phyloP scores from a whole-genome alignment of 192 early-diverging fungal genomes.

The Endogone sp. region DNA sequence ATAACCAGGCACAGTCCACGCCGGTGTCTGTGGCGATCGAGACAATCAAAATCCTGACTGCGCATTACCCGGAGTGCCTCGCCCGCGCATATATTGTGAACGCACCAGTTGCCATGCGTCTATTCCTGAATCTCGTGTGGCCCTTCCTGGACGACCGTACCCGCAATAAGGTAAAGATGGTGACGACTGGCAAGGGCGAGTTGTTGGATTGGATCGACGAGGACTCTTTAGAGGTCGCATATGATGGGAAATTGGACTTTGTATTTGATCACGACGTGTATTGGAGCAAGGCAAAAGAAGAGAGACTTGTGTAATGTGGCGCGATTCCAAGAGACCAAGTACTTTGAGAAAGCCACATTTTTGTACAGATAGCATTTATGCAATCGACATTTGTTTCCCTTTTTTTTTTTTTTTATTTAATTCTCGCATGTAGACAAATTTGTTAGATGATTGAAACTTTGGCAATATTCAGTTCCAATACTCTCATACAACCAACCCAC shows the following conservation, averaged over 20 bases:
- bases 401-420: too few species aligned
- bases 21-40: neutral
- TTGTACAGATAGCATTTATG: too few species aligned
- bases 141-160: constrained; percentile 4
- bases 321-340: too few species aligned
- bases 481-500: too few species aligned
- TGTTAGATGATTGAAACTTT: too few species aligned
- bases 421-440: too few species aligned
- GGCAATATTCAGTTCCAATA: too few species aligned
- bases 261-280: neutral
- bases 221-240: neutral
- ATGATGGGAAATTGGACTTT: neutral
- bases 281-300: neutral
- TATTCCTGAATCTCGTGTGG: neutral
- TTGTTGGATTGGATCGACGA: neutral
- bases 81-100: constrained; percentile 2
- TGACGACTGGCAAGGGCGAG: neutral
- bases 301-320: neutral
- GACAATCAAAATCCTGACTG: neutral
- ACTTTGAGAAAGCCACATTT: too few species aligned
- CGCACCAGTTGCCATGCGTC: neutral
- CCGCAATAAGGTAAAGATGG: neutral
- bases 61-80: constrained; percentile 2
- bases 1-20: neutral
- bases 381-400: too few species aligned